Conservation (phyloP, 441 rosid genomes). For the Populus hybrid region DNA sequence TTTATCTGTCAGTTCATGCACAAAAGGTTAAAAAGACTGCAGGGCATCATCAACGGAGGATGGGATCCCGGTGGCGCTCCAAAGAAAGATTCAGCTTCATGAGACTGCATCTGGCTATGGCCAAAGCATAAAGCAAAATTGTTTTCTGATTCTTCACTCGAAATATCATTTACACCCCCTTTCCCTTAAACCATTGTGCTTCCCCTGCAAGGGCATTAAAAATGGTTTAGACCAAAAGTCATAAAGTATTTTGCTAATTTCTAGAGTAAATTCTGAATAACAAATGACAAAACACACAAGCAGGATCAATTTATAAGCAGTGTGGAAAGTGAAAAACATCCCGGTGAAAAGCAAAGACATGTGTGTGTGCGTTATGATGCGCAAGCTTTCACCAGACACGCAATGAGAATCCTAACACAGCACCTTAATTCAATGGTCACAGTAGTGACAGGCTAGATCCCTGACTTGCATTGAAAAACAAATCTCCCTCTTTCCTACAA, state of each 20-base stretch:
- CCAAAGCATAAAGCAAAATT: conserved; percentile 30
- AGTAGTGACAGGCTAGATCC: not conserved
- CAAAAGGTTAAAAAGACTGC: conserved; percentile 13
- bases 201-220: conserved; percentile 26
- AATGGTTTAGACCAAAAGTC: conserved; percentile 2
- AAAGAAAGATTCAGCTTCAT: conserved; percentile 24
- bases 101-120: conserved; percentile 20
- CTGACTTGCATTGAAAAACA: not conserved
- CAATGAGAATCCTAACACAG: not conserved
- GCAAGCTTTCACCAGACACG: not conserved
- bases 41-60: conserved; percentile 15
- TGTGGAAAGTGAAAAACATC: not conserved
- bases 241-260: not conserved
- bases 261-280: not conserved
- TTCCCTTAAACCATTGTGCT: conserved; percentile 14
- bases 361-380: not conserved
- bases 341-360: not conserved
- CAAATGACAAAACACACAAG: not conserved
- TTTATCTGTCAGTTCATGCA: conserved; percentile 25
- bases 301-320: too few relatives aligned
- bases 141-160: conserved; percentile 25
- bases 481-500: too few relatives aligned
- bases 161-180: conserved; percentile 16
- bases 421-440: not conserved
- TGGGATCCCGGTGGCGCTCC: conserved; percentile 13